Evolutionary conservation across 1,284 basidiomycete genomes (phyloP).

Genomic region (Chalciporus sp.): DNA sequence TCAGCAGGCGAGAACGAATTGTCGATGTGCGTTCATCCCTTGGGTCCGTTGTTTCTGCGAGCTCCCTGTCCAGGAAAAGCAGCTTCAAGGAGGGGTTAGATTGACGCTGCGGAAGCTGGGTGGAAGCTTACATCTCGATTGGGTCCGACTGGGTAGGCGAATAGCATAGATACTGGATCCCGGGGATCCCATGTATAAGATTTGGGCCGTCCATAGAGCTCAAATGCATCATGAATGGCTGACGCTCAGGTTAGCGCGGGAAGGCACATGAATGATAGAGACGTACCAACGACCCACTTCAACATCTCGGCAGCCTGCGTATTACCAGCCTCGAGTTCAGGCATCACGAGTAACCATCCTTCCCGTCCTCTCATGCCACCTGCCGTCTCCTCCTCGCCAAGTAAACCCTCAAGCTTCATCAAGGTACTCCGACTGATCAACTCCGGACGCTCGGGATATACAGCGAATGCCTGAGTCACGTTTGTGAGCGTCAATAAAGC

Average conservation of each 20-base stretch:
- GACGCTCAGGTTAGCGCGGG: conserved; percentile 12
- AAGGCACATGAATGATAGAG: conserved; percentile 2
- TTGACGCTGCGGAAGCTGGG: not conserved
- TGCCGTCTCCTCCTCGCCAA: conserved; percentile 77
- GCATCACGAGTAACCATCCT: conserved; percentile 88
- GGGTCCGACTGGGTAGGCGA: conserved; percentile 79
- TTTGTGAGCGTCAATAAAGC: conserved; percentile 57
- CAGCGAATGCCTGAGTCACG: conserved; percentile 79
- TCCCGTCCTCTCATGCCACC: conserved; percentile 63
- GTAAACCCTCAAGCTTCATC: conserved; percentile 83
- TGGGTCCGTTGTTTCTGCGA: conserved; percentile 79
- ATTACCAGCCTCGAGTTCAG: conserved; percentile 62
- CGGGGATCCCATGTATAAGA: conserved; percentile 87
- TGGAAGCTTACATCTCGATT: conserved; percentile 62
- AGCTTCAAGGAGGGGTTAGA: conserved; percentile 46
- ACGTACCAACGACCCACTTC: conserved; percentile 87
- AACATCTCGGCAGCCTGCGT: conserved; percentile 77
- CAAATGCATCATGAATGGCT: conserved; percentile 87
- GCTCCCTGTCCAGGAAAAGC: conserved; percentile 88
- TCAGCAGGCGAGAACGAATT: conserved; percentile 63
- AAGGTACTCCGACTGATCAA: conserved; percentile 85
- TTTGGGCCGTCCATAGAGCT: conserved; percentile 83
- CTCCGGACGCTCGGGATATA: conserved; percentile 95
- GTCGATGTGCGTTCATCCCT: conserved; percentile 76
- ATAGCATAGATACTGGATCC: conserved; percentile 77